Conservation (phyloP, 208 protist species). For the Histomonas meleagridis region DNA sequence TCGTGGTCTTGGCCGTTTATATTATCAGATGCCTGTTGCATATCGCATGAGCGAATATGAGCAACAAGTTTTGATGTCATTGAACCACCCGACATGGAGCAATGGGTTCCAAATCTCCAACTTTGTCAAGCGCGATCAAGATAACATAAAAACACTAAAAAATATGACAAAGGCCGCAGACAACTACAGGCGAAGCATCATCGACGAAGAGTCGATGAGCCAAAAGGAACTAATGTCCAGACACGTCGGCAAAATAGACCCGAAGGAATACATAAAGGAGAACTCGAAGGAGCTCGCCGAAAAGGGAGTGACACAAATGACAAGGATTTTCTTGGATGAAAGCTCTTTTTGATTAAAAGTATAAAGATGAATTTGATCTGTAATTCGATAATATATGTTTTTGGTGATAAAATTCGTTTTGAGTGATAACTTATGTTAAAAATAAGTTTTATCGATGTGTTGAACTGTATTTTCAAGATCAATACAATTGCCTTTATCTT, state of each 20-base stretch:
- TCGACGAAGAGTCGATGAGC: neutral
- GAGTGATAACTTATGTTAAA: too few species aligned
- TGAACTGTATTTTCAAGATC: too few species aligned
- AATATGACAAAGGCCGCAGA: neutral
- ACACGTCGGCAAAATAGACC: conserved; percentile 22
- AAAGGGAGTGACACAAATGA: neutral
- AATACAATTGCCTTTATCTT: too few species aligned
- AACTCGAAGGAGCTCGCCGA: neutral
- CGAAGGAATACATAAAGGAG: neutral
- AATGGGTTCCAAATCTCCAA: neutral
- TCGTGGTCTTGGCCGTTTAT: conserved; percentile 89
- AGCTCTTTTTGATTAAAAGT: neutral
- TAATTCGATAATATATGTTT: too few species aligned
- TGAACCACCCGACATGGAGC: conserved; percentile 55
- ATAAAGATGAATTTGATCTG: too few species aligned
- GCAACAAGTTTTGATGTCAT: conserved; percentile 93
- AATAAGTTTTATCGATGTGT: too few species aligned
- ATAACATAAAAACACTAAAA: neutral
- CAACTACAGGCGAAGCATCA: neutral
- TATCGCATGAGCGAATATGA: conserved; percentile 98
- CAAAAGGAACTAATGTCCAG: neutral
- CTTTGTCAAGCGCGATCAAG: neutral
- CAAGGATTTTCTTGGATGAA: neutral
- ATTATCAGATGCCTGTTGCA: conserved; percentile 96
- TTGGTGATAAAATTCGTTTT: too few species aligned